Evolutionary conservation across 2,329 filamentous ascomycete species (phyloP).

Genomic region (Talaromyces sp.): DNA sequence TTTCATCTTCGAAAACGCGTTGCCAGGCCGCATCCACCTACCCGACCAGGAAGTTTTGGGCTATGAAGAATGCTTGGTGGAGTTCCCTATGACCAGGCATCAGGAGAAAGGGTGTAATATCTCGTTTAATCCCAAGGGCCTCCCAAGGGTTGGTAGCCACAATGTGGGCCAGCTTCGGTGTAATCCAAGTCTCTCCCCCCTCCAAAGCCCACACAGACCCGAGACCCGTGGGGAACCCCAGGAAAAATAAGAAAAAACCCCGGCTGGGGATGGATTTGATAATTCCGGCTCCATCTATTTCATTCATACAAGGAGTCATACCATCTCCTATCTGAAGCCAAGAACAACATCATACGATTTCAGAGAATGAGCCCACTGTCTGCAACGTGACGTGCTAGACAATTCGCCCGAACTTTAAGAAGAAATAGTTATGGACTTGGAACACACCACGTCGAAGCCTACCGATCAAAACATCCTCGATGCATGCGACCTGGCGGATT

Average conservation of each 20-base stretch:
- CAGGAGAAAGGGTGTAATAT: not conserved
- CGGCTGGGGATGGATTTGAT: conserved; percentile 7
- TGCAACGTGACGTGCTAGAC: not conserved
- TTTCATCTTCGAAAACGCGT: conserved; percentile 7
- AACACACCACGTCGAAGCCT: conserved; percentile 16
- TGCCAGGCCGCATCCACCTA: conserved; percentile 20
- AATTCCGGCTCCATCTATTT: not conserved
- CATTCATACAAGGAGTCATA: conserved; percentile 3
- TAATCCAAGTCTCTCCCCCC: conserved; percentile 1
- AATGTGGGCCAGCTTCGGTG: conserved; percentile 19
- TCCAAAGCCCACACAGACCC: conserved; percentile 11
- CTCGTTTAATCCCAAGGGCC: conserved; percentile 4
- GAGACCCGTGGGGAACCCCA: conserved; percentile 21
- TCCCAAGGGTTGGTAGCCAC: conserved; percentile 4
- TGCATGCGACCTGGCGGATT: conserved; percentile 43
- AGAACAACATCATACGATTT: not conserved
- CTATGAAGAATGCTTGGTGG: conserved; percentile 13
- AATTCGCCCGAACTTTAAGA: not conserved
- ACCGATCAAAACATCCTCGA: conserved; percentile 39
- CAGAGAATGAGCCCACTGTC: conserved; percentile 13
- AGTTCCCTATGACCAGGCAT: not conserved
- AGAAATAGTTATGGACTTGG: conserved; percentile 18
- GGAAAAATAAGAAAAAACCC: conserved; percentile 14
- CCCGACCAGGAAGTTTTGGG: conserved; percentile 17
- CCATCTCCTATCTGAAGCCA: not conserved